These are phyloP conservation scores for Fragaria iinumae DNA, from an alignment of 306 rosid species.

Conservation along the genomic window DNA sequence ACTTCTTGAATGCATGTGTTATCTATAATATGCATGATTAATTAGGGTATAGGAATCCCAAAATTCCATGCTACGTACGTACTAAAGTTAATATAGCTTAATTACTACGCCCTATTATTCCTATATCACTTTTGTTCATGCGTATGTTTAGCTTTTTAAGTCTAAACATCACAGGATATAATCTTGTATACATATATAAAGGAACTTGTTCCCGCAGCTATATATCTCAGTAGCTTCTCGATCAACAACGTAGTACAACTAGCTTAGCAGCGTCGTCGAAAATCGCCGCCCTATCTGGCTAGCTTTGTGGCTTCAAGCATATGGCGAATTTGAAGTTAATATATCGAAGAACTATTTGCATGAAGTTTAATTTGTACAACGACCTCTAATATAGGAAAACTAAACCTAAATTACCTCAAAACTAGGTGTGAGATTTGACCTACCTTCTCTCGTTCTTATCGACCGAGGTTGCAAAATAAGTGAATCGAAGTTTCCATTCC, in stretches of 20 bases:
- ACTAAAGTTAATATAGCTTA: not conserved
- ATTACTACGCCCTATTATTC: not conserved
- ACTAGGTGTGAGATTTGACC: not conserved
- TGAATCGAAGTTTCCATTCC: not conserved
- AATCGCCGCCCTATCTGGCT: not conserved
- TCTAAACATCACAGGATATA: not conserved
- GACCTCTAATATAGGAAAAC: not conserved
- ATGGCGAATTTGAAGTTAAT: not conserved
- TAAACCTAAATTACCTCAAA: not conserved
- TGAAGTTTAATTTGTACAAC: not conserved
- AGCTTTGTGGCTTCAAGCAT: not conserved
- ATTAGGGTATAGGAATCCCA: not conserved
- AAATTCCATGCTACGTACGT: not conserved
- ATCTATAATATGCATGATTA: not conserved
- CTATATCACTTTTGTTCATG: not conserved
- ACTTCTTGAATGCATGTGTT: not conserved
- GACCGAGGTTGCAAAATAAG: not conserved
- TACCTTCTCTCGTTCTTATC: not conserved
- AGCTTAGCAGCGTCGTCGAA: not conserved
- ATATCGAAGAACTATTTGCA: not conserved
- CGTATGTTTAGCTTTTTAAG: not conserved
- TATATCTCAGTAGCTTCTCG: not conserved
- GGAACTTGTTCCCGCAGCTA: not conserved
- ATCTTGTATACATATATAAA: not conserved
- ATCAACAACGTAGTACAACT: slow-evolving; percentile 6